Base-by-base conservation (phyloP, 208 protist species). In the Trypanosoma scelopori region DNA sequence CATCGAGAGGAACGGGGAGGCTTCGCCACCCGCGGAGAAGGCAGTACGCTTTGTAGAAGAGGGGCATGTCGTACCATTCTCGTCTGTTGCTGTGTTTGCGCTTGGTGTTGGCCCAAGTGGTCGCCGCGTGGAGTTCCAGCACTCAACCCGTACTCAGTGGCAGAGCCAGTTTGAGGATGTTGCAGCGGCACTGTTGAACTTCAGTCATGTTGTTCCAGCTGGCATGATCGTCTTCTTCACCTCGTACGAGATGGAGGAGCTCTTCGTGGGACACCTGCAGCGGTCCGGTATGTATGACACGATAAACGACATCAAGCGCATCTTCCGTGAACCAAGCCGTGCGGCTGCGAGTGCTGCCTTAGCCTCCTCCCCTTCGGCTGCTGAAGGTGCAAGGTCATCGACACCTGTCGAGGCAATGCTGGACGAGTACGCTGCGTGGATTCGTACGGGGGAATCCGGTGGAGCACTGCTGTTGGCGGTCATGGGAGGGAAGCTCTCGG, bases 401-500 rank as follows among this genome's bases (percentile, higher is more conserved):
- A 41, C 51, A 25, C 51, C 61, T 22, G 76, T 78, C 20, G 79
- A 79, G 0, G 56, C 71, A 13, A 47, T 94, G 58, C 47, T 94
- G 66, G 57, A 56, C 13, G 69, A 78, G n/a, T 94, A 94, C 43
- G 69, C 76, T 27, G 35, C 39, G 12, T 89, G 83, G 69, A 82
- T 94, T 58, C 63, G 47, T 25, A n/a, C 51, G 45, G 27, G 71
- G n/a, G 42, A 16, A 32, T 58, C 64, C 5, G 52, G 86, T 27
- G 97, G 97, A 5, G 97, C 96, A 28, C 30, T 99, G 13, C 74
- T 99, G 0, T 89, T 94, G 37, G 81, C 81, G 25, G 96, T 99
- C 9, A 97, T 99, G 69, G 97, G 97, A 39, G 98, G 97, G 12
- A 97, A 98, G 51, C 75, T 99, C 35, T 97, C 87, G 20, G 98